Base-by-base conservation (phyloP, 441 rosid species). In the Jatropha multifida region DNA sequence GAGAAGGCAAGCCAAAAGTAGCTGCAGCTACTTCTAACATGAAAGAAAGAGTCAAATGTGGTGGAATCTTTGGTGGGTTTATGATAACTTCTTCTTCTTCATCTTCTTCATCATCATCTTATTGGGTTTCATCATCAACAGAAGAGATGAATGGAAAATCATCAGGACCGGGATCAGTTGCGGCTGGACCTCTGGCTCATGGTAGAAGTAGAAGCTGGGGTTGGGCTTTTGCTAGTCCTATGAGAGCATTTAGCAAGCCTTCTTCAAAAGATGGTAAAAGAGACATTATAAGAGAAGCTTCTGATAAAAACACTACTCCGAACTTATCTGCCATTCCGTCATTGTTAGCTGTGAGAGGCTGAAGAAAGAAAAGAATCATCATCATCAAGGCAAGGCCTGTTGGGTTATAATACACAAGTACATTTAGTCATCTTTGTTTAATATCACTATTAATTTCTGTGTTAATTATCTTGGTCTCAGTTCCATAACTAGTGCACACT, bases 61-160 rank as follows among this genome's bases (percentile, higher is more conserved):
- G 98, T 40, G 96, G 98, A 52, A 89, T 95, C 71, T 95, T 95
- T 44, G 88, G 99, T 73, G 99, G 99, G 82, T 95, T 95, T 68
- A 90, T 87, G 78, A 84, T 90, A 74, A 88, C 89, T 38, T 87
- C 98, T 0, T 90, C 98, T 0, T 91, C 97, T 0, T 91, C 96
- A 0, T 91, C 94, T 0, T 93, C 96, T 0, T 87, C 93, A 0
- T 93, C 99, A 2, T 92, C 97, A 0, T 88, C 98, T 13, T 90
- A 90, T 63, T 91, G 96, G 96, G 84, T 87, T 0, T 87, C 96
- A 4, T 84, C 94, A 0, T 85, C 90, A 68, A 77, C 89, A 37
- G 87, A 89, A 23, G 86, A 78, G 4, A 84, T 77, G 15, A 88
- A 84, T 65, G 85, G 86, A 23, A 84, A 90, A 76, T 44, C 86